Percentiles rank a stretch among this genome's conserved stretches.
These are phyloP conservation scores for Talaromyces atroroseus DNA, from an alignment of 2,329 filamentous ascomycete genomes.

Conservation along the genomic window DNA sequence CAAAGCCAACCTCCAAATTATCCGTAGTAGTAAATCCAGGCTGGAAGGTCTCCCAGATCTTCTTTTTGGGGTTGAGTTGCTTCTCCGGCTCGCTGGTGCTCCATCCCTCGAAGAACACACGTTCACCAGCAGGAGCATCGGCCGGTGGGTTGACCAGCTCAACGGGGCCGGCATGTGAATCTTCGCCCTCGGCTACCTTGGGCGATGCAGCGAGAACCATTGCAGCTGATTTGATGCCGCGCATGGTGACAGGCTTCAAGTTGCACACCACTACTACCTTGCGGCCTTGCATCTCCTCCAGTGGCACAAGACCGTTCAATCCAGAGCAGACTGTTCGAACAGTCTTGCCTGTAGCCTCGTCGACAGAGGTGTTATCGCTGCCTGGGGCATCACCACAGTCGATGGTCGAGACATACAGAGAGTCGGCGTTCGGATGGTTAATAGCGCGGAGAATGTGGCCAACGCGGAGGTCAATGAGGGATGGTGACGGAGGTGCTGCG, in stretches of 20 bases:
- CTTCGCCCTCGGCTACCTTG: slow-evolving; percentile 72
- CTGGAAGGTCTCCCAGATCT: slow-evolving; percentile 96
- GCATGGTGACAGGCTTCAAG: slow-evolving; percentile 98
- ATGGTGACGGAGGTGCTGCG: slow-evolving; percentile 72
- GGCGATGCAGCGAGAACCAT: slow-evolving; percentile 97
- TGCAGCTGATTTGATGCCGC: slow-evolving; percentile 71
- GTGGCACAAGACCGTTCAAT: slow-evolving; percentile 82
- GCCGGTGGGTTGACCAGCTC: slow-evolving; percentile 83
- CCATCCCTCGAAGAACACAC: slow-evolving; percentile 92
- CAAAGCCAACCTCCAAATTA: slow-evolving; percentile 75
- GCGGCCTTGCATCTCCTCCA: slow-evolving; percentile 94
- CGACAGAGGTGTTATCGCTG: slow-evolving; percentile 70
- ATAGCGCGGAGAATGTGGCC: slow-evolving; percentile 95
- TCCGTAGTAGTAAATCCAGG: slow-evolving; percentile 91
- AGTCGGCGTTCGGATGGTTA: slow-evolving; percentile 95
- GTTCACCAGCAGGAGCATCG: slow-evolving; percentile 73
- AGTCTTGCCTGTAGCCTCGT: slow-evolving; percentile 82
- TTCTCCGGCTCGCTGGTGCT: slow-evolving; percentile 79
- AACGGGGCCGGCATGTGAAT: slow-evolving; percentile 80
- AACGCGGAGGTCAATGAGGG: slow-evolving; percentile 88
- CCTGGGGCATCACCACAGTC: slow-evolving; percentile 84
- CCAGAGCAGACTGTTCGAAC: slow-evolving; percentile 96
- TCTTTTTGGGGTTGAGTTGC: slow-evolving; percentile 97
- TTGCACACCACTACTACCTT: slow-evolving; percentile 96
- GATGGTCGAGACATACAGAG: slow-evolving; percentile 90